Evolutionary conservation across 495 filamentous ascomycete species (phyloP).

Genomic region (Trichodelitschia bisporula): DNA sequence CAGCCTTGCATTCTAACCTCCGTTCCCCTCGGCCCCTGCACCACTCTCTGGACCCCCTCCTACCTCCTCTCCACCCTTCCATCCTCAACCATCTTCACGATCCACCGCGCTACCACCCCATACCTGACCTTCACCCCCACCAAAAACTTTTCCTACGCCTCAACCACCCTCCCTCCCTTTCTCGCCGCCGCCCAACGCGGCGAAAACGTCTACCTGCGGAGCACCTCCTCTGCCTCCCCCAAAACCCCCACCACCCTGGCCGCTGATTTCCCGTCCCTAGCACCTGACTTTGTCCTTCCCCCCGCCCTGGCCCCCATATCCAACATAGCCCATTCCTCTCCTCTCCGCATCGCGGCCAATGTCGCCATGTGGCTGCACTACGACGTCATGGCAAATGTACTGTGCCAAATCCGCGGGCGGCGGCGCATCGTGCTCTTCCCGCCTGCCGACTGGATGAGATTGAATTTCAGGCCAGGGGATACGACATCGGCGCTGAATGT

Average conservation of each 20-base stretch:
- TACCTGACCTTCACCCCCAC: constrained; percentile 20
- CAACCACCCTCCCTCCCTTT: constrained; percentile 42
- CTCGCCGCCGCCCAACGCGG: constrained; percentile 33
- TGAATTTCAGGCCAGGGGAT: constrained; percentile 47
- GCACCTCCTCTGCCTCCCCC: constrained; percentile 42
- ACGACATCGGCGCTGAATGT: constrained; percentile 59
- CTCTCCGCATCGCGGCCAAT: constrained; percentile 48
- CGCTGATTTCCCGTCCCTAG: constrained; percentile 44
- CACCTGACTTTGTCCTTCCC: constrained; percentile 41
- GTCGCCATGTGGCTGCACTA: constrained; percentile 88
- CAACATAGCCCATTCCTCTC: constrained; percentile 69
- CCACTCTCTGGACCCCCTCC: constrained; percentile 27
- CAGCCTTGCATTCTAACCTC: constrained; percentile 17
- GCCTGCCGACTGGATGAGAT: constrained; percentile 41
- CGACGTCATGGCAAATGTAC: constrained; percentile 78
- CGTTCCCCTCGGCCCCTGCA: constrained; percentile 33
- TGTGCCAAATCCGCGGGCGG: constrained; percentile 50
- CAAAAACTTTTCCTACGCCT: constrained; percentile 64
- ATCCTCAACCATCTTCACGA: too few species aligned
- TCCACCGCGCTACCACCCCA: constrained; percentile 3
- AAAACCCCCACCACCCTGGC: constrained; percentile 40
- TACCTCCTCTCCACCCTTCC: too few species aligned
- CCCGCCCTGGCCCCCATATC: constrained; percentile 28
- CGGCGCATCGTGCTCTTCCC: constrained; percentile 59
- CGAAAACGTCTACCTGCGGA: constrained; percentile 48